Base-by-base conservation (phyloP, 345 rosid species). In the Arabis hirsuta region DNA sequence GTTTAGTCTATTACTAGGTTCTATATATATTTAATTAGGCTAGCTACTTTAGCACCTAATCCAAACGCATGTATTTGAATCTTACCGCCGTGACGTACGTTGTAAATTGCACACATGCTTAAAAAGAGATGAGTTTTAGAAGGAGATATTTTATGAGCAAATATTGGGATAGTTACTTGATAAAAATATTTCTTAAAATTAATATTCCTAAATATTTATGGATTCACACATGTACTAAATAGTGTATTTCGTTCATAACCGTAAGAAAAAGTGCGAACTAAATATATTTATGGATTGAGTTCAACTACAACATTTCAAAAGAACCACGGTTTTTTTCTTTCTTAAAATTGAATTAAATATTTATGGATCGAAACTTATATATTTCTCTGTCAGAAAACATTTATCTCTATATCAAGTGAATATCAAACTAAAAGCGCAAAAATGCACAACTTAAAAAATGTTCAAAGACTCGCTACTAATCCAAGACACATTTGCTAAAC, bases 11-110 rank as follows among this genome's bases (percentile, higher is more conserved):
- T 55, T 31, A n/a, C 22, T 65, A 27, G 32, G 22, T 65, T n/a
- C n/a, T 12, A 7, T 65, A 0, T 10, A 36, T 66, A 26, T 27
- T 43, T 55, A 45, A 7, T 46, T 69, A 69, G 39, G 65, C 57
- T 36, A 69, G n/a, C 13, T 32, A 56, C 27, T 36, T 39, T 58
- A 58, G 26, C 47, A 58, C 12, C 19, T 7, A 47, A 34, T 45
- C 65, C 39, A 57, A 34, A 55, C 11, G 34, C 31, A 29, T 22
- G 20, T 19, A 55, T 44, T 20, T 68, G 36, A 68, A 19, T 36
- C 55, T n/a, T 43, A 55, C 45, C 45, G 36, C 55, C 55, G 43
- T 14, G 57, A 58, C 5, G 20, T 58, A n/a, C 31, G 43, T 29
- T 31, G 61, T 14, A 54, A 54, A 39, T 38, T 20, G 51, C 52